Base-by-base conservation (phyloP, 495 filamentous ascomycete genomes). In the Wilcoxina mikolae region DNA sequence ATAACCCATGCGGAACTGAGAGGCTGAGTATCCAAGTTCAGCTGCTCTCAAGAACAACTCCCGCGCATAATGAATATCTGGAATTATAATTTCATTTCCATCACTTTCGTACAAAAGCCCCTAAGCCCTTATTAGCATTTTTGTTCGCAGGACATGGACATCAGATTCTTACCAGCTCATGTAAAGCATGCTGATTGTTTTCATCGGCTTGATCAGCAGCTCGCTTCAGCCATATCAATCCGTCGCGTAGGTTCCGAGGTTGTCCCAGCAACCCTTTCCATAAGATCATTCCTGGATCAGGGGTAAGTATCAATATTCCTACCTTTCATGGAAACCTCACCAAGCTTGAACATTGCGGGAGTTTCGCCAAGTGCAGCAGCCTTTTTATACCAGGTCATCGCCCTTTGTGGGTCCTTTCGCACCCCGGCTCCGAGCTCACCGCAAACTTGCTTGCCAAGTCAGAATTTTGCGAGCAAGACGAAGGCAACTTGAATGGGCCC, bases 351-450 rank as follows among this genome's bases (percentile, higher is more conserved):
- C 88, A 94, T 93, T 23, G 90, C 91, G 0, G 88, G 82, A 0
- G 84, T 83, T 61, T 96, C 89, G 11, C 91, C 91, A 3, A 95
- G 73, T 4, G 83, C 78, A 0, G 91, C 88, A 11, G 90, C 87
- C 18, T 88, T 86, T 66, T 87, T 88, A 67, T 96, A 98, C 91
- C 91, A 98, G 63, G 95, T 88, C 26, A 96, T 85, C 7, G 91
- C 87, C 71, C 95, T 95, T 60, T 86, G 68, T 2, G 86, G 84
- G 66, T 98, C 91, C 56, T 85, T 84, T 47, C 82, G 79, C 10
- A 91, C 95, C 17, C 91, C 91, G 49, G 90, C 90, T n/a, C 91
- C 91, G 51, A 98, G 83, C 65, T 98, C 91, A 66, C 90, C 95
- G 72, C 91, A 98, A 2, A 98, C 93, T 65, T 22, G 7, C 50